A percentile compares a stretch with the other conserved stretches of the same genome.
These are phyloP conservation scores for Globisporangium okanoganense DNA, from an alignment of 352 stramenopile species.

Conservation along the genomic window DNA sequence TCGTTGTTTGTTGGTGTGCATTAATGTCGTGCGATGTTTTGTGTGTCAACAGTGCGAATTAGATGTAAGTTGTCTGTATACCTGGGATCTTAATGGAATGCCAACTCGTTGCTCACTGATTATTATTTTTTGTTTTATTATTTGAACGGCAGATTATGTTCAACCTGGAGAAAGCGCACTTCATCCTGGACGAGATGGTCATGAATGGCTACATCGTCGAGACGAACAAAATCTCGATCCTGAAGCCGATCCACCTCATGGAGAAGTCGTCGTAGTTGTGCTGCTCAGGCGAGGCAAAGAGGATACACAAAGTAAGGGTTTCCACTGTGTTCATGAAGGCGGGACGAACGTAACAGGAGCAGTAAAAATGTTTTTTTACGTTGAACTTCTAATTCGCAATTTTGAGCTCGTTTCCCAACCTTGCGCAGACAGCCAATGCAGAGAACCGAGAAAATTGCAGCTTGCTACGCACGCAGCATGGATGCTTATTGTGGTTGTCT, in stretches of 20 bases:
- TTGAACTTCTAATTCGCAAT: too few species aligned
- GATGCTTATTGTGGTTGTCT: too few species aligned
- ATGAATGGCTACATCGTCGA: slow-evolving; percentile 99
- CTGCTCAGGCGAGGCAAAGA: background rate
- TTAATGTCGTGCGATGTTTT: background rate
- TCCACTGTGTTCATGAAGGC: too few species aligned
- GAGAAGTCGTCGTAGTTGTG: slow-evolving; percentile 88
- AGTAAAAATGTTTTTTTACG: too few species aligned
- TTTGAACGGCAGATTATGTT: slow-evolving; percentile 81
- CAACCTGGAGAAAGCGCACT: slow-evolving; percentile 90
- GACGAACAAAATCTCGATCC: slow-evolving; percentile 98
- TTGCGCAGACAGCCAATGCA: too few species aligned
- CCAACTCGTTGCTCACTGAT: background rate
- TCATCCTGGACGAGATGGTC: slow-evolving; percentile 95
- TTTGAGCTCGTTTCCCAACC: too few species aligned
- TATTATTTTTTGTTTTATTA: background rate
- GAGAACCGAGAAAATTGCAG: too few species aligned
- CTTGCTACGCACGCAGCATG: too few species aligned
- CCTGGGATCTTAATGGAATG: background rate
- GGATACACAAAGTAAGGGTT: too few species aligned
- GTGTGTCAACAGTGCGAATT: slow-evolving; percentile 64
- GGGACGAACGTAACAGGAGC: too few species aligned
- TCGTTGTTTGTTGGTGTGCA: slow-evolving; percentile 4
- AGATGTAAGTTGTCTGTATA: slow-evolving; percentile 48
- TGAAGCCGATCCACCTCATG: slow-evolving; percentile 98